phyloP scores from a whole-genome alignment of 768 basidiomycete species.

The Mycena epipterygia region DNA sequence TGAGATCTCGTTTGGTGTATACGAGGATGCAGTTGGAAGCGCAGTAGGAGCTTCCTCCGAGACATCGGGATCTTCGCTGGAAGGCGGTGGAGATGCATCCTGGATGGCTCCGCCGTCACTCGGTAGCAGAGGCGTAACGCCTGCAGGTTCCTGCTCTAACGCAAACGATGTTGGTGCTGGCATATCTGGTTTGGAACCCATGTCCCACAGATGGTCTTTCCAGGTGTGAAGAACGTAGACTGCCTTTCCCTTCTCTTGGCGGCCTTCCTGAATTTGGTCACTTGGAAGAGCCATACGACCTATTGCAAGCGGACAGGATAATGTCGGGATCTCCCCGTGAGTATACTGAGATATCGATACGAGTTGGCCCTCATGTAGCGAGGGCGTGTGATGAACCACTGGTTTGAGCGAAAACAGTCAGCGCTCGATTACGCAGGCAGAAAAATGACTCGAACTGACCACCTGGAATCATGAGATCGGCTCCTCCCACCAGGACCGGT shows the following conservation, averaged over 20 bases:
- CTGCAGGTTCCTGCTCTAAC: slow-evolving; percentile 17
- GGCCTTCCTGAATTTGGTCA: slow-evolving; percentile 57
- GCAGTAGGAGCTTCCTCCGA: slow-evolving; percentile 11
- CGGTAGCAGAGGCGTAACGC: not conserved
- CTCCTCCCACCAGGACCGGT: slow-evolving; percentile 80
- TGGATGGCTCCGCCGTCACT: slow-evolving; percentile 20
- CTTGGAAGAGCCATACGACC: slow-evolving; percentile 76
- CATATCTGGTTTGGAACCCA: slow-evolving; percentile 74
- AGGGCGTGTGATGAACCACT: slow-evolving; percentile 71
- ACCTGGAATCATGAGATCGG: slow-evolving; percentile 91
- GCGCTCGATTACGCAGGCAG: slow-evolving; percentile 5
- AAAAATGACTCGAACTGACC: slow-evolving; percentile 64
- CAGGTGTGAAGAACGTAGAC: slow-evolving; percentile 80
- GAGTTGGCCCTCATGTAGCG: slow-evolving; percentile 62
- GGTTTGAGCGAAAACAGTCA: slow-evolving; percentile 47
- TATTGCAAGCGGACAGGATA: slow-evolving; percentile 79
- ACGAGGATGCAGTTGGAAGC: slow-evolving; percentile 24
- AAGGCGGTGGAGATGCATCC: slow-evolving; percentile 8
- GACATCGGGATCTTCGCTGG: not conserved
- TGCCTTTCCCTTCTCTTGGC: slow-evolving; percentile 79
- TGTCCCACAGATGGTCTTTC: slow-evolving; percentile 82
- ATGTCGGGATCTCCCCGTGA: slow-evolving; percentile 47
- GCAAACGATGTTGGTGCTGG: slow-evolving; percentile 58
- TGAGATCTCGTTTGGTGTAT: slow-evolving; percentile 60
- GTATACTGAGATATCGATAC: slow-evolving; percentile 73